Conservation (phyloP, 2,329 filamentous ascomycete genomes). For the Xylaria sp. region DNA sequence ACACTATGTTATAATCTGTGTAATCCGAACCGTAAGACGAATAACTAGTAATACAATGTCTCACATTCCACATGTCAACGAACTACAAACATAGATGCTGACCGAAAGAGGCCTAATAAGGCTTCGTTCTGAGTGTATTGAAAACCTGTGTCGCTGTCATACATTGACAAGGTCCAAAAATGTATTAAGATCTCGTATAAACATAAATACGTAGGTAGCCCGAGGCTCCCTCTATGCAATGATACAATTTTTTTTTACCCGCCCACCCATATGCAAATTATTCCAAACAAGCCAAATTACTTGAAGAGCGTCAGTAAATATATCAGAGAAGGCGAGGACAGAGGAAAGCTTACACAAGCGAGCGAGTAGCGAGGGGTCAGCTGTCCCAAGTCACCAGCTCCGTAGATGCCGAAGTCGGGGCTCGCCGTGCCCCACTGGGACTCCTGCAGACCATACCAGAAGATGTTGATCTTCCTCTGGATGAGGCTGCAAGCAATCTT, state of each 20-base stretch:
- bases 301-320: background rate
- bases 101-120: too few species aligned
- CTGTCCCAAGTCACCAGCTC: slow-evolving; percentile 40
- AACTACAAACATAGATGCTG: too few species aligned
- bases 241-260: slow-evolving; percentile 27
- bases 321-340: background rate
- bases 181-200: slow-evolving; percentile 11
- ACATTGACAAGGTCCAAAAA: background rate
- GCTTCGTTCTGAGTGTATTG: too few species aligned
- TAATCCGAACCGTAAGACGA: too few species aligned
- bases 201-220: background rate
- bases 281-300: background rate
- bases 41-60: too few species aligned
- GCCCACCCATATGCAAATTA: slow-evolving; percentile 4
- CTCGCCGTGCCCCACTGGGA: slow-evolving; percentile 42
- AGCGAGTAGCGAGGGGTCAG: slow-evolving; percentile 41
- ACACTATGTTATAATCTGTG: too few species aligned
- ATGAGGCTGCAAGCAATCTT: slow-evolving; percentile 41
- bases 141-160: too few species aligned
- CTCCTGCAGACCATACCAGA: slow-evolving; percentile 47
- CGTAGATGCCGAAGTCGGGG: slow-evolving; percentile 46
- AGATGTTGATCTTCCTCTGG: slow-evolving; percentile 40
- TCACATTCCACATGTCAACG: too few species aligned
- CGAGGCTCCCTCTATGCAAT: slow-evolving; percentile 4
- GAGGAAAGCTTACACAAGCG: slow-evolving; percentile 35